Evolutionary conservation across 148 eudicot species (phyloP).

Genomic region (Hydrangea macrophylla): DNA sequence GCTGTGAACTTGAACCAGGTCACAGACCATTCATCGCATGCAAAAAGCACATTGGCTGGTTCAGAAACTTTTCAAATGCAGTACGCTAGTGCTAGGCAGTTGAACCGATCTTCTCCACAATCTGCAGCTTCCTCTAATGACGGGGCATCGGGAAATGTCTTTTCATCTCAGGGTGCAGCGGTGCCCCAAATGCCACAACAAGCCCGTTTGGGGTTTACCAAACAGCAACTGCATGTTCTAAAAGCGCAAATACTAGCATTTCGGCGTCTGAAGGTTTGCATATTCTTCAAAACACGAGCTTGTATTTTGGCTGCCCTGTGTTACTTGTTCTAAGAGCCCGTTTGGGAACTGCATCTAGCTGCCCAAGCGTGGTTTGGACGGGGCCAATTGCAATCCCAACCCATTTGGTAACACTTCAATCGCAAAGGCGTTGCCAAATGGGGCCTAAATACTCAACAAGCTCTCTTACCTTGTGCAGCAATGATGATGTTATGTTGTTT

Average conservation of each 20-base stretch:
- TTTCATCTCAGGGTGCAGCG: slow-evolving; percentile 49
- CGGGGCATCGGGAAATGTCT: slow-evolving; percentile 37
- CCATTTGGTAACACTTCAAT: no score
- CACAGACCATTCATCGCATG: slow-evolving; percentile 43
- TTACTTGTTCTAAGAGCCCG: background rate
- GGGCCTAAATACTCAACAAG: background rate
- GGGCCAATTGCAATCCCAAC: no score
- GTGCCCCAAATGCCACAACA: slow-evolving; percentile 39
- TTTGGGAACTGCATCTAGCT: no score
- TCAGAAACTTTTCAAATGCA: slow-evolving; percentile 63
- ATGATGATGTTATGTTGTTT: slow-evolving; percentile 15
- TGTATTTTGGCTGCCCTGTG: background rate
- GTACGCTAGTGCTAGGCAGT: slow-evolving; percentile 50
- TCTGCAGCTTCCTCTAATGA: slow-evolving; percentile 48
- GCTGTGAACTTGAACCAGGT: slow-evolving; percentile 74
- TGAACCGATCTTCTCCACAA: slow-evolving; percentile 58
- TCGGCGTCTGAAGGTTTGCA: slow-evolving; percentile 80
- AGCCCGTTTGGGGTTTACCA: slow-evolving; percentile 64
- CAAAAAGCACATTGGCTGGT: slow-evolving; percentile 40
- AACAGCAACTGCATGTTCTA: slow-evolving; percentile 88
- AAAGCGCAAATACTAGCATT: slow-evolving; percentile 97
- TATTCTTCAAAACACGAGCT: background rate
- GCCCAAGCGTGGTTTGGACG: no score
- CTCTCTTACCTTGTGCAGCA: slow-evolving; percentile 9
- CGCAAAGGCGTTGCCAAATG: no score